phyloP scores from a whole-genome alignment of 768 basidiomycete species.

The Sarcodon aspratus region DNA sequence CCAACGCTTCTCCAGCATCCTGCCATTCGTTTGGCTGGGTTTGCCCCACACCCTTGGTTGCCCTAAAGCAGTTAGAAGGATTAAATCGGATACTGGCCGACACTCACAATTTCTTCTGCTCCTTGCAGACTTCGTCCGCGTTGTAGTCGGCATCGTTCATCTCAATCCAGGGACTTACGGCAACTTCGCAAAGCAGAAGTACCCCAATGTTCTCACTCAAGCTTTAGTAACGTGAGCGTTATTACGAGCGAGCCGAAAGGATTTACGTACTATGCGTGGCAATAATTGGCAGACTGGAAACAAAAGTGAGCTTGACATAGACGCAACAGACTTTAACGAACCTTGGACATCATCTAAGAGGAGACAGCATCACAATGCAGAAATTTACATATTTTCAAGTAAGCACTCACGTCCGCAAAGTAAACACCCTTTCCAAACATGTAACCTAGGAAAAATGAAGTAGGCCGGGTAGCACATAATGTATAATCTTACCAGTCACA shows the following conservation, averaged over 20 bases:
- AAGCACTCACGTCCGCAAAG: conserved; percentile 41
- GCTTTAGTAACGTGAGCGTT: conserved; percentile 15
- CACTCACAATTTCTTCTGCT: conserved; percentile 24
- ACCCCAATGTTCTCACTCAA: conserved; percentile 40
- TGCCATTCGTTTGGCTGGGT: conserved; percentile 45
- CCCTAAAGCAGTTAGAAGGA: conserved; percentile 17
- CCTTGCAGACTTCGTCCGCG: conserved; percentile 37
- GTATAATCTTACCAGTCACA: conserved; percentile 25
- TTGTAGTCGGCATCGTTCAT: conserved; percentile 32
- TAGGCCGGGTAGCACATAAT: background rate
- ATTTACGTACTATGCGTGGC: conserved; percentile 32
- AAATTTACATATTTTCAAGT: background rate
- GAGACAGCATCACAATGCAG: background rate
- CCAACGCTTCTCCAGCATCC: conserved; percentile 41
- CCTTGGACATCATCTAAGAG: conserved; percentile 54
- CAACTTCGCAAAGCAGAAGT: conserved; percentile 53
- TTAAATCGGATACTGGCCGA: background rate
- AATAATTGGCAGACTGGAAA: conserved; percentile 42
- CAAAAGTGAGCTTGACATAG: background rate
- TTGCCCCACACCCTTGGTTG: conserved; percentile 43
- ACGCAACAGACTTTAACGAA: conserved; percentile 10
- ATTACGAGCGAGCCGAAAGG: background rate
- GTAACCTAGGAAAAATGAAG: conserved; percentile 20
- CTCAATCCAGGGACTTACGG: conserved; percentile 44
- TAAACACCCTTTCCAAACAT: conserved; percentile 64